Evolutionary conservation across 805 yeast genomes (phyloP), one percentile per base, ranked within the genome.

Genomic region (Wickerhamomyces xylosicus): DNA sequence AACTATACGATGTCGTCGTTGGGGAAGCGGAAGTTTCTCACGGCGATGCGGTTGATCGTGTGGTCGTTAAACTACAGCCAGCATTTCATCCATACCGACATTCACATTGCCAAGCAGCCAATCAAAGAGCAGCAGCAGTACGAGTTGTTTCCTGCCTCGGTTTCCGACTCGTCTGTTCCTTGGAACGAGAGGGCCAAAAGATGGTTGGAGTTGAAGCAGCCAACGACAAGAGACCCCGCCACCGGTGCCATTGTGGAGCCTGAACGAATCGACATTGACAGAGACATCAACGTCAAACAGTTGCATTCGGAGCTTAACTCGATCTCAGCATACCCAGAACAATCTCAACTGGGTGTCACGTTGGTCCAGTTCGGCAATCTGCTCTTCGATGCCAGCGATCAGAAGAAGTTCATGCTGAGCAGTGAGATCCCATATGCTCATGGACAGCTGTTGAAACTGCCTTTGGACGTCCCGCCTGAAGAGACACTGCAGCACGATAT

Each of bases 31-130:
- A 48, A 42, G 39, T 44, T 52, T 34, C 25, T 41, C 6, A 46
- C 45, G 25, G 52, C 53, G 1, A 53, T 45, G 40, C 43, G 54
- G 43, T 28, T 53, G 25, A 45, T 51, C 9, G 35, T 52, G 2
- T 52, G 58, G 57, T 41, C 53, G 2, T 38, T 52, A 29, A 52
- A 52, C 14, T 47, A 47, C 15, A 51, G 50, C 35, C 52, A 50
- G 14, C 33, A 31, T 13, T 52, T 50, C 41, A 42, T 42, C 13
- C 42, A 41, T 17, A 38, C 39, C 7, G 37, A 36, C 15, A 17
- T 43, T 17, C 45, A 46, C 34, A 31, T 40, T 5, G 44, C 8
- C 29, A n/a, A 25, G n/a, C 8, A 25, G 14, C 13, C 8, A n/a
- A n/a, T n/a, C 14, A 11, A 25, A 5, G 14, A 25, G 5, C 29